Conservation (phyloP, 768 basidiomycete species). For the Amyloporia xantha region DNA sequence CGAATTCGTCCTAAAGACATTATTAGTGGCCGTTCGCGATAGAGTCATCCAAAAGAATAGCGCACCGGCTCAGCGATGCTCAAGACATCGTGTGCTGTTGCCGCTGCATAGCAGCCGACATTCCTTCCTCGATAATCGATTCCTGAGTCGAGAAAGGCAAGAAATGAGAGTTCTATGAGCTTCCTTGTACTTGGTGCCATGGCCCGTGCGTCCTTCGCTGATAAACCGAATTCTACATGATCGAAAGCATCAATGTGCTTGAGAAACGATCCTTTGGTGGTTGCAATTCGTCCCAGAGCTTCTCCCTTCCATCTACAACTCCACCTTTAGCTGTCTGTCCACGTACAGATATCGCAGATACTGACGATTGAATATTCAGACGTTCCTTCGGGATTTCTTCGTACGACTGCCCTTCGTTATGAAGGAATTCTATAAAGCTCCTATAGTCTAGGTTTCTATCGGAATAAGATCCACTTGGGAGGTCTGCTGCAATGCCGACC, state of each 20-base stretch:
- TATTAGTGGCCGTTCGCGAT: too few species aligned
- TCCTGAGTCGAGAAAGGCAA: conserved; percentile 41
- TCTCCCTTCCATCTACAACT: not conserved
- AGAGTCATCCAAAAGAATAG: not conserved
- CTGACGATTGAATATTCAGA: conserved; percentile 30
- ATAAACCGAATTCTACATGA: conserved; percentile 35
- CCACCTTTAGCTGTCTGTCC: not conserved
- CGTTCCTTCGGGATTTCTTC: conserved; percentile 26
- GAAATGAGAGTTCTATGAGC: conserved; percentile 33
- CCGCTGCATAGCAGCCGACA: conserved; percentile 37
- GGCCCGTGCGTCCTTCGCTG: conserved; percentile 28
- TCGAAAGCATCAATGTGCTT: conserved; percentile 33
- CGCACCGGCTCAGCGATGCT: conserved; percentile 26
- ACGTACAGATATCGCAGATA: not conserved
- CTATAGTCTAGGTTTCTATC: conserved; percentile 27
- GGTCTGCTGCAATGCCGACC: conserved; percentile 34
- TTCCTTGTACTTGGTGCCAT: conserved; percentile 31
- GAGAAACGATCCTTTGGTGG: conserved; percentile 31
- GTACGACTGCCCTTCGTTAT: conserved; percentile 26
- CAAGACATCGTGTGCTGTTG: conserved; percentile 19
- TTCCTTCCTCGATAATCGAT: conserved; percentile 37
- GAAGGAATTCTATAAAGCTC: conserved; percentile 32
- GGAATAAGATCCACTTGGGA: conserved; percentile 28
- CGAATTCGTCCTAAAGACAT: conserved; percentile 27
- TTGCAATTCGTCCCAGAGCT: conserved; percentile 12